Base-by-base conservation (phyloP, 2,329 filamentous ascomycete species). In the Emergomyces orientalis region DNA sequence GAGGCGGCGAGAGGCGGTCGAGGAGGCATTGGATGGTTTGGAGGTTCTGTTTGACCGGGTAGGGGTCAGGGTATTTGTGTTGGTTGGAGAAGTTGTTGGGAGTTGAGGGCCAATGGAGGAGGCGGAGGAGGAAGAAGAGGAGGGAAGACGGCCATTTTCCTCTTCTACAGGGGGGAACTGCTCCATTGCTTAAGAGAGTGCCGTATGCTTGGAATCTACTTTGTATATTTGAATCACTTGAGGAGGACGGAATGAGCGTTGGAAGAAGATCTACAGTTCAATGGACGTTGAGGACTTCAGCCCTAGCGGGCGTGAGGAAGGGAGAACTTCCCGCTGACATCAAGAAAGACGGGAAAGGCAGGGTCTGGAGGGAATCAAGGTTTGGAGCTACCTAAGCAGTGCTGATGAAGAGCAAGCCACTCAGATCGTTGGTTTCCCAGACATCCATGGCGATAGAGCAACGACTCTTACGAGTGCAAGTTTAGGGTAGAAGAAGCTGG, bases 101-200 rank as follows among this genome's bases (percentile, higher is more conserved):
- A 9, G 9, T 39, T 22, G 41, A 19, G 60, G 17, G n/a, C 19
- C 6, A 14, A 13, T 37, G 14, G 59, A 5, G n/a, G 47, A 54
- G 17, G 60, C 25, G 27, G 60, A n/a, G 27, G 32, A 25, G 34
- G 32, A 7, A 3, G 32, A 32, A 32, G 32, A n/a, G n/a, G n/a
- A n/a, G n/a, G n/a, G n/a, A n/a, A n/a, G n/a, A n/a, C 39, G 25
- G 11, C 39, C 37, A 43, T 56, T 22, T 37, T 47, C 60, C 30
- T 58, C 60, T 37, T 57, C 49, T n/a, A 62, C 52, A 27, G 39
- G 14, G 3, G 60, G 60, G 52, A 62, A 58, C 14, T 39, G 51
- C 41, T 62, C 60, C 60, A 62, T 62, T 37, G 2, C 47, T 27
- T 19, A 34, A 34, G 30, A 37, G n/a, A 52, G 13, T 7, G 41